A percentile compares a stretch with the other conserved stretches of the same genome.
phyloP scores from a whole-genome alignment of 768 basidiomycete species.

The Kwoniella europaea region DNA sequence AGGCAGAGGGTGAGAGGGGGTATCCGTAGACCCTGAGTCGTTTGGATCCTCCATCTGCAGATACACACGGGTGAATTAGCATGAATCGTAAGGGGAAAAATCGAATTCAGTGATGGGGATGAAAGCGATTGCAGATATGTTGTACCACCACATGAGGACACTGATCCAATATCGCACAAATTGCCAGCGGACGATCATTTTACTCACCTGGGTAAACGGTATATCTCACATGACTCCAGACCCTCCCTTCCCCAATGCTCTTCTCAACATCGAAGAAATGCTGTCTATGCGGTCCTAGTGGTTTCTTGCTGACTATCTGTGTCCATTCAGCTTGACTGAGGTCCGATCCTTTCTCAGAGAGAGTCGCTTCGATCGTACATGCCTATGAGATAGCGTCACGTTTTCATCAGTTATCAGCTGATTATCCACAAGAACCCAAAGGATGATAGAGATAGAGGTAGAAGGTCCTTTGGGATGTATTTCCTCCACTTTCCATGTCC shows the following conservation, averaged over 20 bases:
- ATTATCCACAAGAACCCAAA: not conserved
- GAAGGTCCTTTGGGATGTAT: not conserved
- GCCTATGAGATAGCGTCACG: conserved; percentile 19
- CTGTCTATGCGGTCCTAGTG: conserved; percentile 84
- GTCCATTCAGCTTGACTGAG: conserved; percentile 69
- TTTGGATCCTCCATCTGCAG: conserved; percentile 86
- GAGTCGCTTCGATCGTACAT: conserved; percentile 39
- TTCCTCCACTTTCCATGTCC: not conserved
- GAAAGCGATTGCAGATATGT: too few relatives aligned
- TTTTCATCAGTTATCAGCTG: not conserved
- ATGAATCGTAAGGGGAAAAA: too few relatives aligned
- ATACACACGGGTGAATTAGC: not conserved
- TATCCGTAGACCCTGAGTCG: conserved; percentile 81
- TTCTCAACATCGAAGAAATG: conserved; percentile 82
- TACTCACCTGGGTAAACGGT: conserved; percentile 76
- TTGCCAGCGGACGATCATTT: not conserved
- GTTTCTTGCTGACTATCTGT: conserved; percentile 72
- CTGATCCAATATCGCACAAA: too few relatives aligned
- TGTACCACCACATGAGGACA: too few relatives aligned
- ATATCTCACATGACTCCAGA: conserved; percentile 81
- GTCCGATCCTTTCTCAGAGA: conserved; percentile 30
- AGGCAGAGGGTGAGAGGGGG: conserved; percentile 58
- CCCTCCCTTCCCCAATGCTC: conserved; percentile 62
- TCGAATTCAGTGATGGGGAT: not conserved
- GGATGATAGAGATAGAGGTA: not conserved